Conservation (phyloP, 2,329 filamentous ascomycete genomes). For the Blumeria hordei region DNA sequence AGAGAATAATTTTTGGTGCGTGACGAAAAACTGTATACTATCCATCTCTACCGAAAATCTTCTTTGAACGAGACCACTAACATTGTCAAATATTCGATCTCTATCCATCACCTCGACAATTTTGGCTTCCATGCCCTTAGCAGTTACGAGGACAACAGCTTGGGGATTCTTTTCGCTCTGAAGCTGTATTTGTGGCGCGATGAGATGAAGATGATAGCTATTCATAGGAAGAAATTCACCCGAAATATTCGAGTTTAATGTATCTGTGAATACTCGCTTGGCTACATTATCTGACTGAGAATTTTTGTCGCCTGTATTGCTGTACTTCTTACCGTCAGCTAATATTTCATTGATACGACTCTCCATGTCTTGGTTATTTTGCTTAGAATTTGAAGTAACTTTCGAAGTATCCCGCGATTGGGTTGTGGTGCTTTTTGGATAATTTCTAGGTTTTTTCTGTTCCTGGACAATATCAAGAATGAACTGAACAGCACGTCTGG, state of each 20-base stretch:
- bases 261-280: conserved; percentile 24
- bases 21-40: conserved; percentile 94
- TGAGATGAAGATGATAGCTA: conserved; percentile 81
- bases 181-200: conserved; percentile 91
- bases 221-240: conserved; percentile 78
- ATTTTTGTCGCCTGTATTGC: conserved; percentile 36
- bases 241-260: conserved; percentile 53
- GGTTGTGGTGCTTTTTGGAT: conserved; percentile 10
- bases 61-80: conserved; percentile 85
- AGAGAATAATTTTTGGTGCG: conserved; percentile 73
- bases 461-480: conserved; percentile 95
- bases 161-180: conserved; percentile 97
- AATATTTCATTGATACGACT: conserved; percentile 71
- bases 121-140: conserved; percentile 95
- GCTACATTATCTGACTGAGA: conserved; percentile 13
- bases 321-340: conserved; percentile 61
- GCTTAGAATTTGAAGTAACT: conserved; percentile 6
- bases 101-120: conserved; percentile 97
- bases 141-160: conserved; percentile 85
- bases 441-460: conserved; percentile 36
- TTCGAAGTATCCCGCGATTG: conserved; percentile 13
- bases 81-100: conserved; percentile 68
- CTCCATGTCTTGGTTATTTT: conserved; percentile 34
- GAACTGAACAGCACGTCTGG: conserved; percentile 84
- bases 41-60: conserved; percentile 92